These are phyloP conservation scores for Euphorbia celastroides DNA, from an alignment of 441 rosid species.

Conservation along the genomic window DNA sequence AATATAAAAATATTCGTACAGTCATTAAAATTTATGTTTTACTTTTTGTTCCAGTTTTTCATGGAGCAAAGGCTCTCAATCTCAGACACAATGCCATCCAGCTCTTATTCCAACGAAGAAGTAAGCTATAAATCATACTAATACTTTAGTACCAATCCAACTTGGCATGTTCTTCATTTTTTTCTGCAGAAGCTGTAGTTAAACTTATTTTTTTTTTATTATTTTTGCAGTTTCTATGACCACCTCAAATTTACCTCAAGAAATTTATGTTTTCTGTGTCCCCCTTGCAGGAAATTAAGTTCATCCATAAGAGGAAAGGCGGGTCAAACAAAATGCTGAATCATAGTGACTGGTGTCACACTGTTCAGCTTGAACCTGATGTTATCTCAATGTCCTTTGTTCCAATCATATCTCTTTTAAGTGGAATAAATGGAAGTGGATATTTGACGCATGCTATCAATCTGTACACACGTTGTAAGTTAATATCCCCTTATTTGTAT, in stretches of 20 bases:
- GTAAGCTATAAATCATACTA: slow-evolving; percentile 8
- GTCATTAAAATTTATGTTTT: not conserved
- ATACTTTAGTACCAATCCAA: not conserved
- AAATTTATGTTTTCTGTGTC: not conserved
- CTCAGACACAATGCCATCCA: slow-evolving; percentile 21
- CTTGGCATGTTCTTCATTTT: slow-evolving; percentile 1
- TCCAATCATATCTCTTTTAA: slow-evolving; percentile 82
- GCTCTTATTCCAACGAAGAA: slow-evolving; percentile 22
- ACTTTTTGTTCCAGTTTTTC: slow-evolving; percentile 16
- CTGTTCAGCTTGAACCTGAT: slow-evolving; percentile 87
- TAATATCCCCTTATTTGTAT: slow-evolving; percentile 7
- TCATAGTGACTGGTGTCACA: slow-evolving; percentile 87
- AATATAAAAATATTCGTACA: not conserved
- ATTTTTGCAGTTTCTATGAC: not conserved
- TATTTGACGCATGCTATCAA: slow-evolving; percentile 95
- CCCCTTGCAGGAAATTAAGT: slow-evolving; percentile 57
- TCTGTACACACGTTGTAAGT: slow-evolving; percentile 90
- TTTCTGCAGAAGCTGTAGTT: not conserved
- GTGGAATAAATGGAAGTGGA: slow-evolving; percentile 92
- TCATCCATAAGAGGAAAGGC: slow-evolving; percentile 76
- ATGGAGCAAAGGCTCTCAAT: slow-evolving; percentile 14
- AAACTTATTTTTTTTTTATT: not conserved
- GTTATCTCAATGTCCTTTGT: slow-evolving; percentile 84
- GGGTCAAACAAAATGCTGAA: slow-evolving; percentile 55
- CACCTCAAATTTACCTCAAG: not conserved